Conservation (phyloP, 2,329 filamentous ascomycete species). For the Stemphylium lycopersici region DNA sequence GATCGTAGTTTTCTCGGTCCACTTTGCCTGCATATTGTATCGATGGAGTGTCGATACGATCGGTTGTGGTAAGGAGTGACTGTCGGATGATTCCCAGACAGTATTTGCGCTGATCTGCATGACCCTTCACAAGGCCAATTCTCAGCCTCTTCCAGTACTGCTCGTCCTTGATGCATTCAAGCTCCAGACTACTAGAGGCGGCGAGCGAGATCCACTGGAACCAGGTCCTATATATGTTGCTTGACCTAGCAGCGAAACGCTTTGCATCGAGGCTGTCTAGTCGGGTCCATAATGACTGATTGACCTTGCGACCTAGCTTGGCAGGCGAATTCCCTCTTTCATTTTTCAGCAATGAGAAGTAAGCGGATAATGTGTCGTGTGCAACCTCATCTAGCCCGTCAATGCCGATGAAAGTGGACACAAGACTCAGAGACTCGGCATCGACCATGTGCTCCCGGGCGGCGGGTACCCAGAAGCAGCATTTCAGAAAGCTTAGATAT, state of each 20-base stretch:
- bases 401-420: conserved; percentile 29
- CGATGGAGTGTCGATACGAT: conserved; percentile 29
- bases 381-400: conserved; percentile 28
- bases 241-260: conserved; percentile 26
- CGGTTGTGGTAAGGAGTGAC: conserved; percentile 44
- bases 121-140: conserved; percentile 49
- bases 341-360: conserved; percentile 25
- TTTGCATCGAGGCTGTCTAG: conserved; percentile 25
- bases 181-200: conserved; percentile 18
- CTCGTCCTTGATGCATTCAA: conserved; percentile 33
- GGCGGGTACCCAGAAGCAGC: conserved; percentile 39
- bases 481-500: conserved; percentile 38
- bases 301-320: conserved; percentile 12
- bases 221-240: conserved; percentile 42
- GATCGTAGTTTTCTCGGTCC: conserved; percentile 48
- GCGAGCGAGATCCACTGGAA: conserved; percentile 45
- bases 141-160: conserved; percentile 51
- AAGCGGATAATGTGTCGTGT: conserved; percentile 37
- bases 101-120: conserved; percentile 54
- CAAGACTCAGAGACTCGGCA: conserved; percentile 15
- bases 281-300: conserved; percentile 32
- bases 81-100: conserved; percentile 53
- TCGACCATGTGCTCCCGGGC: conserved; percentile 27
- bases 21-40: conserved; percentile 30
- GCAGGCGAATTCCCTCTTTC: not conserved